Percentiles rank a stretch among this genome's conserved stretches.
Evolutionary conservation across 1,284 basidiomycete species (phyloP).

Genomic region (Pseudozyma hubeiensis): DNA sequence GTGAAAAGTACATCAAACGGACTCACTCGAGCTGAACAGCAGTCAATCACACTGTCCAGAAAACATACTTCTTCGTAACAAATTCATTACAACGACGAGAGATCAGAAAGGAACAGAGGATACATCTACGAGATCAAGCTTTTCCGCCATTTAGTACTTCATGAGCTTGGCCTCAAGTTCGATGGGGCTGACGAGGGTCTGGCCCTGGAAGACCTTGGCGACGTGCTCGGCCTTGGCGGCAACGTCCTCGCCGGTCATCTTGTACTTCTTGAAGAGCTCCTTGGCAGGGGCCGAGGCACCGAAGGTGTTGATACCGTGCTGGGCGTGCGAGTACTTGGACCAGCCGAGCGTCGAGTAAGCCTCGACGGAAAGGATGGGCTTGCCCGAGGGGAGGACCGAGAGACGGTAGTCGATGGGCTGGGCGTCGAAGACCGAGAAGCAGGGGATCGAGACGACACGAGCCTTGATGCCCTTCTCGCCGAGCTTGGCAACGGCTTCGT

Average conservation of each 20-base stretch:
- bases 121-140: slow-evolving; percentile 9
- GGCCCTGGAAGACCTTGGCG: slow-evolving; percentile 86
- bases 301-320: slow-evolving; percentile 59
- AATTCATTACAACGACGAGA: slow-evolving; percentile 2
- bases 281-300: slow-evolving; percentile 90
- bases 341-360: slow-evolving; percentile 73
- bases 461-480: slow-evolving; percentile 79
- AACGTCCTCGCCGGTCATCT: slow-evolving; percentile 74
- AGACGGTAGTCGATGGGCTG: slow-evolving; percentile 84
- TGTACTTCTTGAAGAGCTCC: slow-evolving; percentile 78
- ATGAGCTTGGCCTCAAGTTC: slow-evolving; percentile 53
- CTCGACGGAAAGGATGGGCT: slow-evolving; percentile 89
- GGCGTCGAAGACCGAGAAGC: slow-evolving; percentile 87
- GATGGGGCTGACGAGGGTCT: slow-evolving; percentile 81
- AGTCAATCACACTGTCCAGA: neutral
- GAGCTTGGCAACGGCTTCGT: slow-evolving; percentile 82
- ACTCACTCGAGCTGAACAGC: neutral
- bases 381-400: slow-evolving; percentile 85
- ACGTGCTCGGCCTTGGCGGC: slow-evolving; percentile 85
- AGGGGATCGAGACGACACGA: slow-evolving; percentile 87
- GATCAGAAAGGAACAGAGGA: neutral
- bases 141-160: slow-evolving; percentile 29
- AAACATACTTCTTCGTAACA: neutral
- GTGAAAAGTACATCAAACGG: no score
- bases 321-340: slow-evolving; percentile 66